Percentiles rank a stretch among this genome's conserved stretches.
These are phyloP conservation scores for Aspergillus sp. DNA, from an alignment of 2,329 filamentous ascomycete species.

Conservation along the genomic window DNA sequence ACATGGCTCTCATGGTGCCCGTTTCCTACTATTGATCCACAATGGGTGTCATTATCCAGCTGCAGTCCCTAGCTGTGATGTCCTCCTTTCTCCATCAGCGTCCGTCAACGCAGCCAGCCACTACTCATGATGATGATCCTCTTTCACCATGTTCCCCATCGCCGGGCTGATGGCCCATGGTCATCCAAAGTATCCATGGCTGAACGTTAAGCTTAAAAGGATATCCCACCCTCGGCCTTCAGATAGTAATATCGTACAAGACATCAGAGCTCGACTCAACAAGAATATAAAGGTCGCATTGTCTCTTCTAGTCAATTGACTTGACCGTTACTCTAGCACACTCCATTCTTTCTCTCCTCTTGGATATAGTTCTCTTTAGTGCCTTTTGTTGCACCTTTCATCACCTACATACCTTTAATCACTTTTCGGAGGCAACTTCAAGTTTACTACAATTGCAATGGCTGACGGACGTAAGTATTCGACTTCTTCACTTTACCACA, in stretches of 20 bases:
- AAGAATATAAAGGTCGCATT: slow-evolving; percentile 7
- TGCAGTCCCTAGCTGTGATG: slow-evolving; percentile 30
- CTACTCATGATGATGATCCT: slow-evolving; percentile 32
- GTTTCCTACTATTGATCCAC: slow-evolving; percentile 29
- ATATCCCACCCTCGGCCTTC: slow-evolving; percentile 25
- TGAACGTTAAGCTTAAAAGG: slow-evolving; percentile 26
- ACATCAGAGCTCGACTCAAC: slow-evolving; percentile 14
- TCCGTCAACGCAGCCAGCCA: slow-evolving; percentile 36
- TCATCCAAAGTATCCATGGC: slow-evolving; percentile 11
- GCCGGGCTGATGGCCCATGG: slow-evolving; percentile 12
- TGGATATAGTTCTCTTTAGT: not conserved
- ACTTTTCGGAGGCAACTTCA: slow-evolving; percentile 1
- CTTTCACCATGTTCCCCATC: slow-evolving; percentile 14
- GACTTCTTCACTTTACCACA: not conserved
- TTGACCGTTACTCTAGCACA: slow-evolving; percentile 3
- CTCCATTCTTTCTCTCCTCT: not conserved
- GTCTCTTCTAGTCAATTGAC: slow-evolving; percentile 8
- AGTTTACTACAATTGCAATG: slow-evolving; percentile 42
- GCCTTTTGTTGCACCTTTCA: not conserved
- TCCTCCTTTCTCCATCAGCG: slow-evolving; percentile 23
- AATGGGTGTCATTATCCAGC: slow-evolving; percentile 27
- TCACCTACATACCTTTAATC: slow-evolving; percentile 7
- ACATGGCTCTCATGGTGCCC: slow-evolving; percentile 21
- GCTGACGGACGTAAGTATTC: slow-evolving; percentile 57
- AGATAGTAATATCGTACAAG: slow-evolving; percentile 12